Evolutionary conservation across 345 rosid genomes (phyloP), one percentile per base, ranked within the genome.

Genomic region (Melaleuca quinquenervia): DNA sequence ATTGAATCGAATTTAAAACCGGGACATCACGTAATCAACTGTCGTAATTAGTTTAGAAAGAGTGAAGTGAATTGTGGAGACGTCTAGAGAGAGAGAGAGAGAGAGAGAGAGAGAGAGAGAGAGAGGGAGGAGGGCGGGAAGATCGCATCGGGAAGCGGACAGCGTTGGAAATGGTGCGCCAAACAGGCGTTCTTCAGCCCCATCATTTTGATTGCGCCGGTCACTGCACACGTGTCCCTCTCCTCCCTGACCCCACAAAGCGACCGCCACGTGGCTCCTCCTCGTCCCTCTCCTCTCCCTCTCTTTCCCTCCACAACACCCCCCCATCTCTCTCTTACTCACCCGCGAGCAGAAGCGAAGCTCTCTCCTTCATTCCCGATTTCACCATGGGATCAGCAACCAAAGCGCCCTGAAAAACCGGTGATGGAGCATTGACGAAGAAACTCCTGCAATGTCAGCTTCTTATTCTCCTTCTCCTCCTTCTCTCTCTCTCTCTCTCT

Each of bases 101-200:
- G 16, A 50, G 26, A 8, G 55, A 49, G 45, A 21, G 41, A 78
- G 80, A 87, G 51, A 70, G 82, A 89, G 21, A 50, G 49, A 21
- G 44, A 26, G 16, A 50, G 26, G 6, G 56, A 49, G 45, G 41
- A 36, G 11, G 11, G 88, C 88, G 87, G 84, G 62, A 87, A 89
- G 84, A 20, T 83, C 92, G 98, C 96, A 94, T 89, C 51, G 88
- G 91, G 96, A 96, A 94, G 82, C 96, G 98, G 97, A 88, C 95
- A 91, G 88, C 87, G 16, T 52, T 36, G 26, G 80, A 18, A 36
- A 70, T 4, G 80, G 48, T 70, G 80, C 14, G 13, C 76, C 20
- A 8, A 20, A 53, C 55, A 7, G 18, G 55, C 55, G 41, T 52
- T 1, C 52, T 13, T 13, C 24, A 16, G 9, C 55, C 60, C 9